phyloP scores from a whole-genome alignment of 2,329 filamentous ascomycete genomes.

The Fonsecaea erecta region DNA sequence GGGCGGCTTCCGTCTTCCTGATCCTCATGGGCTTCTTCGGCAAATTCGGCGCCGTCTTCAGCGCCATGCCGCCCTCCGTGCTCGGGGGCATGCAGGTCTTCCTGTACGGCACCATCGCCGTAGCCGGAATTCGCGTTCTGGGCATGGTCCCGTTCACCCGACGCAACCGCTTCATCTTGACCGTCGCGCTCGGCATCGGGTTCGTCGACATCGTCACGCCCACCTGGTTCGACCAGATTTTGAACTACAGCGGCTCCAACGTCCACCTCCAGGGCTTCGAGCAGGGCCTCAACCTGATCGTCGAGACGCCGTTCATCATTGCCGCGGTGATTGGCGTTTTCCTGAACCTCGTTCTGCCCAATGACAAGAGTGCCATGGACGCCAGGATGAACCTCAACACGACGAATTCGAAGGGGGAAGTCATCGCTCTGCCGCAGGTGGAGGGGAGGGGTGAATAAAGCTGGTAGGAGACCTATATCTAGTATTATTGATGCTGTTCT shows the following conservation, averaged over 20 bases:
- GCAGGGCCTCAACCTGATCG: slow-evolving; percentile 40
- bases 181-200: slow-evolving; percentile 73
- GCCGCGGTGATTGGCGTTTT: slow-evolving; percentile 41
- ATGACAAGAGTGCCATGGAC: slow-evolving; percentile 31
- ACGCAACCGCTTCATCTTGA: slow-evolving; percentile 80
- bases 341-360: slow-evolving; percentile 37
- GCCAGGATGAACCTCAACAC: slow-evolving; percentile 17
- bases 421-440: slow-evolving; percentile 17
- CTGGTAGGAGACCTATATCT: too few species aligned
- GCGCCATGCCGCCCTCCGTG: slow-evolving; percentile 71
- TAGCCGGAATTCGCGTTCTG: slow-evolving; percentile 78
- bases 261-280: slow-evolving; percentile 69
- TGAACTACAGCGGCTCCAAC: slow-evolving; percentile 73
- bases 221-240: slow-evolving; percentile 71
- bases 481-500: too few species aligned
- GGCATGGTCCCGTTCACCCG: slow-evolving; percentile 73
- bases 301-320: slow-evolving; percentile 42
- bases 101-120: slow-evolving; percentile 75
- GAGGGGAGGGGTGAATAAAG: too few species aligned
- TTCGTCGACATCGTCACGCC: slow-evolving; percentile 71
- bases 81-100: slow-evolving; percentile 79
- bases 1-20: slow-evolving; percentile 76
- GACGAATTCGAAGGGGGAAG: slow-evolving; percentile 11
- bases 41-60: slow-evolving; percentile 80
- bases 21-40: slow-evolving; percentile 80